Percentiles rank a stretch among this genome's conserved stretches.
Evolutionary conservation across 176 grass and related monocot genomes (phyloP).

Genomic region (Bothriochloa decipiens): DNA sequence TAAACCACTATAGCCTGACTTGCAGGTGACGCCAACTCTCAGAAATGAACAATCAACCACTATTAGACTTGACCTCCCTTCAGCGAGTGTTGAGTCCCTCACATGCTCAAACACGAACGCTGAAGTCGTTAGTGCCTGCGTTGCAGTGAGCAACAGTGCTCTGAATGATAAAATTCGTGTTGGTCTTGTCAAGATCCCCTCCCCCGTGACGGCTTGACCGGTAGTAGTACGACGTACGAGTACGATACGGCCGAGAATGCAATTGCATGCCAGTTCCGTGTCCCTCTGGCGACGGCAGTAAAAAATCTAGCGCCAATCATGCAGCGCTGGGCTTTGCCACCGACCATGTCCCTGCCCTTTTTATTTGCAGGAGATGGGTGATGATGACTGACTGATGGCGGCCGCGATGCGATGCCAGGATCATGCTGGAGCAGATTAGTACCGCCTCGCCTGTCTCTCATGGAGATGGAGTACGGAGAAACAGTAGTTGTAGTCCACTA

Average conservation of each 20-base stretch:
- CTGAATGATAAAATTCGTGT: conserved; percentile 4
- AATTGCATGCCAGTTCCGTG: conserved; percentile 8
- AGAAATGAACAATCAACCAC: neutral
- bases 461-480: neutral
- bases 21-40: neutral
- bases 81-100: too few species aligned
- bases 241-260: neutral
- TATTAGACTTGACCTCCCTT: neutral
- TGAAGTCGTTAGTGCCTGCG: too few species aligned
- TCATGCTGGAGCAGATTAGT: conserved; percentile 25
- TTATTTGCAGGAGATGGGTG: conserved; percentile 38
- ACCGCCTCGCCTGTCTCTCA: neutral
- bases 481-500: neutral
- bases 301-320: conserved; percentile 48
- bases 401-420: neutral
- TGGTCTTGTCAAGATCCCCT: conserved; percentile 3
- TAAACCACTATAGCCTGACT: neutral
- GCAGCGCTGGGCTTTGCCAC: conserved; percentile 41
- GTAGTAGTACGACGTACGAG: neutral
- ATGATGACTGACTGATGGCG: neutral
- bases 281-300: conserved; percentile 24
- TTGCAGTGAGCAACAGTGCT: neutral
- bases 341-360: conserved; percentile 36
- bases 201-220: too few species aligned
- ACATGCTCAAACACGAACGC: too few species aligned